Base-by-base conservation (phyloP, 192 early-diverging fungal genomes). In the Coemansia erecta region DNA sequence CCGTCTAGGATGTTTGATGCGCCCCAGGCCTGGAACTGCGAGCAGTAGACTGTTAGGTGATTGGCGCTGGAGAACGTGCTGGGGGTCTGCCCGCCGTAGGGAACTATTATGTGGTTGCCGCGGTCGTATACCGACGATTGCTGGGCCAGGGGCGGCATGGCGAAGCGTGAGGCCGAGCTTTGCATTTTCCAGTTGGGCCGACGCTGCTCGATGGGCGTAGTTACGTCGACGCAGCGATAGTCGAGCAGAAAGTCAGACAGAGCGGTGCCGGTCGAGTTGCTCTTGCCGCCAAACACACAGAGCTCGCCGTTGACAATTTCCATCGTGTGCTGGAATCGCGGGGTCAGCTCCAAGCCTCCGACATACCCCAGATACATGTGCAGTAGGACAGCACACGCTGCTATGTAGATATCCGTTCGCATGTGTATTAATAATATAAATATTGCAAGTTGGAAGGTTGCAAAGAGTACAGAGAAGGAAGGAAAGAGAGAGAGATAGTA, bases 91-190 rank as follows among this genome's bases (percentile, higher is more conserved):
- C 73, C 73, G 2, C 73, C 73, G 35, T 70, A 76, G 4, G 73
- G 73, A 13, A 76, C 63, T 19, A 76, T 70, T 1, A 76, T 58
- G 18, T 66, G 61, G 60, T 68, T 76, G 10, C 4, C 35, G 24
- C 67, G 63, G 63, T 76, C 60, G 48, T 76, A 76, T 6, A 76
- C 73, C 6, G 67, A 63, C 13, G 73, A 64, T 14, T 76, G 73
- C 52, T 76, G 73, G 11, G 73, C 73, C 4, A 76, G 50, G 17
- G 73, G 73, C n/a, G 73, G 73, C 73, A 76, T 76, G 14, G 60
- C 73, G 66, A 76, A 76, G 53, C 60, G 67, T 31, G 73, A 76
- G 2, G 73, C 67, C 6, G 73, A 76, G 51, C 60, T 63, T 28
- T 64, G 73, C 8, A 28, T 46, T 46, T 55, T 62, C 73, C 73